These are phyloP conservation scores for Ulmus americana DNA, from an alignment of 331 rosid species.

Conservation along the genomic window DNA sequence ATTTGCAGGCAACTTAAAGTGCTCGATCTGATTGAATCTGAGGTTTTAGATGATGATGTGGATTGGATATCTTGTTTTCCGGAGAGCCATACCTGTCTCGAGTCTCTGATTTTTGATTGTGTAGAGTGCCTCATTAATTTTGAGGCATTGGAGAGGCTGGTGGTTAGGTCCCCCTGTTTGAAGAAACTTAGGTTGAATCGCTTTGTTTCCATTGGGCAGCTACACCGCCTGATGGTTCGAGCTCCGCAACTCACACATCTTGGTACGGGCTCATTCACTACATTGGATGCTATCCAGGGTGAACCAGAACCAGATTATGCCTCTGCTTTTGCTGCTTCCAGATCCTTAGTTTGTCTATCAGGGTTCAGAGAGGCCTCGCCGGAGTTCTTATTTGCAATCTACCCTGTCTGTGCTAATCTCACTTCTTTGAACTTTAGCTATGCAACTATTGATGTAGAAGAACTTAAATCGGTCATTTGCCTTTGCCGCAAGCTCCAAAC, in stretches of 20 bases:
- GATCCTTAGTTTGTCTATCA: slow-evolving; percentile 68
- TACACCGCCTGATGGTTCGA: slow-evolving; percentile 46
- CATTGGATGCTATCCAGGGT: slow-evolving; percentile 33
- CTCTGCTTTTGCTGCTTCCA: slow-evolving; percentile 60
- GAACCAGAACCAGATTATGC: slow-evolving; percentile 57
- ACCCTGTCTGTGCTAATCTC: slow-evolving; percentile 71
- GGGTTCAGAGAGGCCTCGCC: slow-evolving; percentile 66
- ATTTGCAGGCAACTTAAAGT: slow-evolving; percentile 64
- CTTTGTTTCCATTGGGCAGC: slow-evolving; percentile 48
- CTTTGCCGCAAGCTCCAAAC: slow-evolving; percentile 63
- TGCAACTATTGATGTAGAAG: slow-evolving; percentile 56
- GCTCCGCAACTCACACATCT: slow-evolving; percentile 76
- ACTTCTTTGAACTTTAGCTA: slow-evolving; percentile 72
- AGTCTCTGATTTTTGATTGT: slow-evolving; percentile 72
- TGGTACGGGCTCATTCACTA: slow-evolving; percentile 61
- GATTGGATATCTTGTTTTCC: slow-evolving; percentile 81
- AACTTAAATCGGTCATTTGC: slow-evolving; percentile 54
- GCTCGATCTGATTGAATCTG: slow-evolving; percentile 74
- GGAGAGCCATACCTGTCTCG: slow-evolving; percentile 52
- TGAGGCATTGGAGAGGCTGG: slow-evolving; percentile 76
- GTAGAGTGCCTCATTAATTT: slow-evolving; percentile 51
- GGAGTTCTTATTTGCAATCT: slow-evolving; percentile 51
- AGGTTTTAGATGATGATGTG: slow-evolving; percentile 54
- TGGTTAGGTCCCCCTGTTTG: slow-evolving; percentile 68
- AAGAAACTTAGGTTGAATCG: slow-evolving; percentile 67